phyloP scores from a whole-genome alignment of 1,284 basidiomycete species.

The Trametes hirsuta region DNA sequence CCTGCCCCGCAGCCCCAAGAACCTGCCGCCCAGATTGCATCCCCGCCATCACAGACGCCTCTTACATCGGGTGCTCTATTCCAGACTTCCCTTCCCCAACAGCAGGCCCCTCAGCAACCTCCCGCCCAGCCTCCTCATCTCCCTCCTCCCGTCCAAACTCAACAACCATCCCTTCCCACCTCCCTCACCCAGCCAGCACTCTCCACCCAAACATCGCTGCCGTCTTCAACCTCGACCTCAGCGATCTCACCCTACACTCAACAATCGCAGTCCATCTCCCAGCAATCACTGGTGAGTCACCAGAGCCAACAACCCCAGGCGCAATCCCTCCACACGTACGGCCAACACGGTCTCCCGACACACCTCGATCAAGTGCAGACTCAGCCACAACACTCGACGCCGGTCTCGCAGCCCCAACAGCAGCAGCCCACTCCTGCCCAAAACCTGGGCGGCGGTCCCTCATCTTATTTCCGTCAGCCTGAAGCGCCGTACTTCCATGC shows the following conservation, averaged over 20 bases:
- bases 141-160: conserved; percentile 39
- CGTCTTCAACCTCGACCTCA: conserved; percentile 32
- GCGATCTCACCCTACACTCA: conserved; percentile 46
- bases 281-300: conserved; percentile 43
- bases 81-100: conserved; percentile 50
- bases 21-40: conserved; percentile 27
- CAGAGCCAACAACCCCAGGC: conserved; percentile 39
- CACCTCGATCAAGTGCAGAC: conserved; percentile 62
- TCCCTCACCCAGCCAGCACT: conserved; percentile 45
- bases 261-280: conserved; percentile 35
- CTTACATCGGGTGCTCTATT: conserved; percentile 40
- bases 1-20: conserved; percentile 27
- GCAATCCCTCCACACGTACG: conserved; percentile 55
- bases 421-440: conserved; percentile 45
- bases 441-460: conserved; percentile 36
- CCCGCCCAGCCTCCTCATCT: conserved; percentile 33
- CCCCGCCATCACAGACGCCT: conserved; percentile 38
- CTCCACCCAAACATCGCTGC: conserved; percentile 32
- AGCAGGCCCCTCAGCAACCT: conserved; percentile 31
- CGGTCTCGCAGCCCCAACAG: conserved; percentile 40
- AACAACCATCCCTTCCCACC: conserved; percentile 43
- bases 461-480: conserved; percentile 67
- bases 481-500: conserved; percentile 75
- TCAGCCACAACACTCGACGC: conserved; percentile 39
- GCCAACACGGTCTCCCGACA: conserved; percentile 62